phyloP scores from a whole-genome alignment of 83 land plant genomes.

The Diphasiastrum complanatum region DNA sequence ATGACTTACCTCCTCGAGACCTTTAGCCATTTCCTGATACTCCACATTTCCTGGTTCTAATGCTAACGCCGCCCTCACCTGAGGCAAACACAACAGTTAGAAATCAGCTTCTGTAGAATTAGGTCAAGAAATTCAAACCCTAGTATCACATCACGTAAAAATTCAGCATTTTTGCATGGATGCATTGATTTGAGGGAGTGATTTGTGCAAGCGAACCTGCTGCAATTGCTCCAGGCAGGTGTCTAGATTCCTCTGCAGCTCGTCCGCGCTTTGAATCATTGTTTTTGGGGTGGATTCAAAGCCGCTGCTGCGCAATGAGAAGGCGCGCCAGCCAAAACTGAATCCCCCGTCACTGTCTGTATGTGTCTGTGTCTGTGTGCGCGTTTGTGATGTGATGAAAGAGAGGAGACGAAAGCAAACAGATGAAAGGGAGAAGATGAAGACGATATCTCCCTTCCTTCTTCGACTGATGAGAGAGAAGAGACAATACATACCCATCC shows the following conservation, averaged over 20 bases:
- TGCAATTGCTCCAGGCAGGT: constrained; percentile 38
- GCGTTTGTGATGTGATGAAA: too few species aligned
- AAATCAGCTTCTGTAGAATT: not conserved
- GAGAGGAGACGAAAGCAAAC: too few species aligned
- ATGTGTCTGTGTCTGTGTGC: too few species aligned
- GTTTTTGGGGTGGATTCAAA: too few species aligned
- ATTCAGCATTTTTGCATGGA: not conserved
- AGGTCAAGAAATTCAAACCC: not conserved
- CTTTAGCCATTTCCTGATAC: constrained; percentile 29
- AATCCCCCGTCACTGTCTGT: too few species aligned
- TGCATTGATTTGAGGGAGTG: not conserved
- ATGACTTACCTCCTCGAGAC: constrained; percentile 35
- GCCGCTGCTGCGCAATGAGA: too few species aligned
- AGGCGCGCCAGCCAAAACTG: too few species aligned
- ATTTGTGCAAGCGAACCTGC: constrained; percentile 15
- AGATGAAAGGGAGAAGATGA: too few species aligned
- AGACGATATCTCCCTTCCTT: too few species aligned
- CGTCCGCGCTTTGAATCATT: constrained; percentile 22
- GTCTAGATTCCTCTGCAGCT: constrained; percentile 26
- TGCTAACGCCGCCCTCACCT: constrained; percentile 32
- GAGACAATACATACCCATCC: too few species aligned
- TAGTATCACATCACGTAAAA: not conserved
- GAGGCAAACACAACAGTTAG: constrained; percentile 10
- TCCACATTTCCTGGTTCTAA: constrained; percentile 33
- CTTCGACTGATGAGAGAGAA: too few species aligned